Evolutionary conservation across 805 yeast species (phyloP).

Genomic region (Aciculoconidium aculeatum): DNA sequence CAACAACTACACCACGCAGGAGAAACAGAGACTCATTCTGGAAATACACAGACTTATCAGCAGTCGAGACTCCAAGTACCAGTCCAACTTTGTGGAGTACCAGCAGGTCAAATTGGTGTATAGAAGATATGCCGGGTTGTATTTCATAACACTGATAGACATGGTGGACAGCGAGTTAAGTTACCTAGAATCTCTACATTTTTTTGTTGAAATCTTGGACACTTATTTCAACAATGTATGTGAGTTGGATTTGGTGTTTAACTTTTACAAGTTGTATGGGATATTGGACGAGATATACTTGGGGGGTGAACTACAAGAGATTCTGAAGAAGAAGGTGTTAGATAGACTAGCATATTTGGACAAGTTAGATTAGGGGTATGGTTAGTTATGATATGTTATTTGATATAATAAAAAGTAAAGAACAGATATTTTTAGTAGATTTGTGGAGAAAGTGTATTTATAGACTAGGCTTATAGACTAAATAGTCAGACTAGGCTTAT

Average conservation of each 20-base stretch:
- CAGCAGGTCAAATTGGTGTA: conserved; percentile 63
- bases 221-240: conserved; percentile 85
- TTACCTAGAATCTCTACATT: conserved; percentile 77
- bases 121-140: conserved; percentile 87
- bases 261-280: conserved; percentile 76
- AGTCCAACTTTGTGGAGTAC: conserved; percentile 72
- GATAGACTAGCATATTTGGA: conserved; percentile 63
- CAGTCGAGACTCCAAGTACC: conserved; percentile 77
- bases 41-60: conserved; percentile 78
- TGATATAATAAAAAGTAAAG: too few relatives aligned
- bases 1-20: conserved; percentile 22
- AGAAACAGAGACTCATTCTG: conserved; percentile 36
- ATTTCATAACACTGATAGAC: conserved; percentile 80
- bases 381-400: too few relatives aligned
- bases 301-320: conserved; percentile 89
- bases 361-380: conserved; percentile 53
- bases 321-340: conserved; percentile 63
- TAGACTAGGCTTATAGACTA: too few relatives aligned
- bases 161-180: conserved; percentile 75
- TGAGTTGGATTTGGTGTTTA: conserved; percentile 88
- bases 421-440: too few relatives aligned
- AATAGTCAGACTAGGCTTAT: too few relatives aligned
- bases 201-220: conserved; percentile 85
- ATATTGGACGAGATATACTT: conserved; percentile 82
- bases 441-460: too few relatives aligned